Percentiles rank a stretch among this genome's conserved stretches.
These are phyloP conservation scores for Kodamaea kaohsiungensis DNA, from an alignment of 805 yeast species.

Conservation along the genomic window DNA sequence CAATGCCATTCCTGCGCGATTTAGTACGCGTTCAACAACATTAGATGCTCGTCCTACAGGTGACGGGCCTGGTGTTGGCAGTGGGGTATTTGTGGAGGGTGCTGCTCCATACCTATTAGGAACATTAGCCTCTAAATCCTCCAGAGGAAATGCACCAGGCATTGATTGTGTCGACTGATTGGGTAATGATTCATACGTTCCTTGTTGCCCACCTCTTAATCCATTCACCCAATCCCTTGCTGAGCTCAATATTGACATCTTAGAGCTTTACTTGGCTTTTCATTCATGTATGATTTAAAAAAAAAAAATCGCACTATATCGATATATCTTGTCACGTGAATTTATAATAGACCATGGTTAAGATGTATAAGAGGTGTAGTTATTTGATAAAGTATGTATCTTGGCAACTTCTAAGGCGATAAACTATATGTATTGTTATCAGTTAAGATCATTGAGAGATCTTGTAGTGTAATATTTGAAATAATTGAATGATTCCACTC, in stretches of 20 bases:
- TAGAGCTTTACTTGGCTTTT: background rate
- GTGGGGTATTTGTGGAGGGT: background rate
- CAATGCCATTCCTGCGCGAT: background rate
- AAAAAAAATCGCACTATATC: background rate
- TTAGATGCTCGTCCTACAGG: background rate
- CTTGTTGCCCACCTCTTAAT: conserved; percentile 12
- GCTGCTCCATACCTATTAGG: conserved; percentile 1
- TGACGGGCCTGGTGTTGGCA: background rate
- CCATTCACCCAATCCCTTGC: conserved; percentile 13
- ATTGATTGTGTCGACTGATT: conserved; percentile 9
- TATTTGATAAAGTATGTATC: too few species aligned
- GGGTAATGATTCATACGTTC: conserved; percentile 7
- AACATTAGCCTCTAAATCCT: conserved; percentile 13
- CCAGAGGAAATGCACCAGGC: conserved; percentile 26
- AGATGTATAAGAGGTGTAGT: too few species aligned
- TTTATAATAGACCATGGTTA: too few species aligned
- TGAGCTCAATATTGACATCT: conserved; percentile 4
- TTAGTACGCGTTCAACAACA: background rate
- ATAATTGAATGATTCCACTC: too few species aligned
- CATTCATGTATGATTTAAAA: background rate
- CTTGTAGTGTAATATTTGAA: too few species aligned
- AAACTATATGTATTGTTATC: too few species aligned
- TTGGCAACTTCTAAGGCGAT: too few species aligned
- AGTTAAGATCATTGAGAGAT: too few species aligned
- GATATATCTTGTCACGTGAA: background rate